These are phyloP conservation scores for Colletotrichum sp. DNA, from an alignment of 2,329 filamentous ascomycete genomes.

Conservation along the genomic window DNA sequence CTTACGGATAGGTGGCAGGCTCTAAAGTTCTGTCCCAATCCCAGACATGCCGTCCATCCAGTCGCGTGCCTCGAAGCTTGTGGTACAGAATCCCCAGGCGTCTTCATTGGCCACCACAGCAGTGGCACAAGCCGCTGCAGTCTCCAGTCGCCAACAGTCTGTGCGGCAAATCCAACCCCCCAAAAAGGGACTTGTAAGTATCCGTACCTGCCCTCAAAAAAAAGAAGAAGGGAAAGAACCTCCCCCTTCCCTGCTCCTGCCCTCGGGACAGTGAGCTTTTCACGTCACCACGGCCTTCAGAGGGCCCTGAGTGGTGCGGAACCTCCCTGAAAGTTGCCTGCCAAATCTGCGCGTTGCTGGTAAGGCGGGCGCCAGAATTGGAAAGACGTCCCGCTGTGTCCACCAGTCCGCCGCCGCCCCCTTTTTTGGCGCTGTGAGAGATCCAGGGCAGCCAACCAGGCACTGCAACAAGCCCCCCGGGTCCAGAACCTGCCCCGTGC, in stretches of 20 bases:
- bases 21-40: background rate
- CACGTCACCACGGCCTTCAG: background rate
- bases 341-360: background rate
- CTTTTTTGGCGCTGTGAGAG: background rate
- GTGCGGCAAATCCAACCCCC: constrained; percentile 6
- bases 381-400: constrained; percentile 1
- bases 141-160: constrained; percentile 2
- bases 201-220: too few relatives aligned
- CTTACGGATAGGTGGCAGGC: background rate
- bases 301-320: background rate
- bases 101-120: background rate
- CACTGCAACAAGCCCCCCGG: background rate
- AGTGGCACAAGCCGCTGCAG: constrained; percentile 4
- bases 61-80: constrained; percentile 14
- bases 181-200: background rate
- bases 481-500: background rate
- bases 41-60: constrained; percentile 6
- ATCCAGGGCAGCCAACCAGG: background rate
- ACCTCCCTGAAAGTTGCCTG: background rate
- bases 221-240: too few relatives aligned
- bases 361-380: background rate
- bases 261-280: background rate
- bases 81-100: background rate
- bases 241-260: background rate
- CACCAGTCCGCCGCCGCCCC: background rate